Conservation (phyloP, 305 asterid genomes). For the Fraxinus sp. region DNA sequence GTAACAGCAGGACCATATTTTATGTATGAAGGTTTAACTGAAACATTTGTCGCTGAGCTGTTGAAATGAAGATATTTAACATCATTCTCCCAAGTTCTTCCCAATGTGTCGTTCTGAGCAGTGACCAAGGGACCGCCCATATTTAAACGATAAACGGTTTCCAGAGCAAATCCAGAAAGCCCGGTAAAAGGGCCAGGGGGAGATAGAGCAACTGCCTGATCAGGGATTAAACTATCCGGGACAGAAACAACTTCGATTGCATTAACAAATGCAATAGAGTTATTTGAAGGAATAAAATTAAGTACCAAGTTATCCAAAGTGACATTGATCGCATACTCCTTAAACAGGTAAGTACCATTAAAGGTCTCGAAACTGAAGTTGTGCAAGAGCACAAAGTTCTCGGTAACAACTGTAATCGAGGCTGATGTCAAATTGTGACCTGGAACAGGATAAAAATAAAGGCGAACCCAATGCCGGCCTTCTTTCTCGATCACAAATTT, state of each 20-base stretch:
- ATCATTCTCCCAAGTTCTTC: slow-evolving; percentile 96
- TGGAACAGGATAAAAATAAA: slow-evolving; percentile 74
- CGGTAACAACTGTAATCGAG: slow-evolving; percentile 75
- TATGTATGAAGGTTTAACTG: slow-evolving; percentile 59
- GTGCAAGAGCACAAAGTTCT: slow-evolving; percentile 72
- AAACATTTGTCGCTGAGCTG: slow-evolving; percentile 71
- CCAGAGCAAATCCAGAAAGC: slow-evolving; percentile 63
- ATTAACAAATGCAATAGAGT: slow-evolving; percentile 79
- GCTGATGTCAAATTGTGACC: slow-evolving; percentile 69
- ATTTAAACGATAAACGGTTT: slow-evolving; percentile 82
- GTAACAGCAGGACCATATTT: slow-evolving; percentile 46
- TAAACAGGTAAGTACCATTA: slow-evolving; percentile 69
- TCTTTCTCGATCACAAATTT: slow-evolving; percentile 49
- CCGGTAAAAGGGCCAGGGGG: slow-evolving; percentile 58
- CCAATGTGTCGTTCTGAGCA: slow-evolving; percentile 84
- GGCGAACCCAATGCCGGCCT: slow-evolving; percentile 96
- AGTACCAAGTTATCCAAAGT: slow-evolving; percentile 59
- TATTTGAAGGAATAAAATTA: slow-evolving; percentile 69
- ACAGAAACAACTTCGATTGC: slow-evolving; percentile 89
- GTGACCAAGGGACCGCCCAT: slow-evolving; percentile 96
- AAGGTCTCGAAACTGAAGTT: slow-evolving; percentile 68
- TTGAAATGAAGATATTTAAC: slow-evolving; percentile 80
- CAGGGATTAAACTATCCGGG: slow-evolving; percentile 73
- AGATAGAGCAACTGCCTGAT: slow-evolving; percentile 51
- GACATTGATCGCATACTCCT: slow-evolving; percentile 79